Percentiles rank a stretch among this genome's conserved stretches.
Evolutionary conservation across 371 early-diverging fungal genomes (phyloP).

Genomic region (Zychaea mexicana): DNA sequence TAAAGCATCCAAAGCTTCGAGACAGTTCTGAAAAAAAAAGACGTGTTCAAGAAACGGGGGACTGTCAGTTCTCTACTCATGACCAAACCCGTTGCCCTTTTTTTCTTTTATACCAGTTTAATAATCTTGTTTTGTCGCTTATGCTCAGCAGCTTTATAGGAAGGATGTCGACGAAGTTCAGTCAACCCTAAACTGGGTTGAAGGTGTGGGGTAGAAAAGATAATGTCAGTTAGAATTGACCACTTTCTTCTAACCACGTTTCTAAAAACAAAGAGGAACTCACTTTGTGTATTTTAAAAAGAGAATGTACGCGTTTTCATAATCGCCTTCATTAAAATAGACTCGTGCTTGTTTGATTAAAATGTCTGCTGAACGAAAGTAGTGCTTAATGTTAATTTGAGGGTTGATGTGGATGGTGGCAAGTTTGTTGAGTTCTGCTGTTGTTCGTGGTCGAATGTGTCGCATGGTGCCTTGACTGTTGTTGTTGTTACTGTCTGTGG

Average conservation of each 20-base stretch:
- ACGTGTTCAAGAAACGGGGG: too few relatives aligned
- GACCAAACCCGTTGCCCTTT: neutral
- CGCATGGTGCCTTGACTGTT: slow-evolving; percentile 8
- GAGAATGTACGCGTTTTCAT: slow-evolving; percentile 53
- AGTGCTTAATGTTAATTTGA: slow-evolving; percentile 52
- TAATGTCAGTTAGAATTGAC: too few relatives aligned
- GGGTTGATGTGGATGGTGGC: slow-evolving; percentile 42
- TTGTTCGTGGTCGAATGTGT: slow-evolving; percentile 27
- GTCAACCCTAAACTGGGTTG: slow-evolving; percentile 59
- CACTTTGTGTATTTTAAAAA: slow-evolving; percentile 65
- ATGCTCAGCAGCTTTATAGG: slow-evolving; percentile 42
- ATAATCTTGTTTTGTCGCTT: slow-evolving; percentile 32
- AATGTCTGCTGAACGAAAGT: slow-evolving; percentile 57
- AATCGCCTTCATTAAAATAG: slow-evolving; percentile 54
- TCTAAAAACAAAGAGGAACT: neutral
- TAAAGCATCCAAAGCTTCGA: slow-evolving; percentile 49
- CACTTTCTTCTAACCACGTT: too few relatives aligned
- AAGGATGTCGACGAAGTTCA: slow-evolving; percentile 57
- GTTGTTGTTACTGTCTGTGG: neutral
- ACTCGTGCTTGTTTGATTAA: slow-evolving; percentile 57
- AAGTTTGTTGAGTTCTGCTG: slow-evolving; percentile 40
- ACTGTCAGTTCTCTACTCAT: neutral
- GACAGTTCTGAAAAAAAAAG: slow-evolving; percentile 35
- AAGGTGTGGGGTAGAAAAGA: too few relatives aligned
- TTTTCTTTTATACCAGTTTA: slow-evolving; percentile 32